Percentiles rank a stretch among this genome's conserved stretches.
phyloP scores from a whole-genome alignment of 371 early-diverging fungal genomes.

The Lichtheimia corymbifera region DNA sequence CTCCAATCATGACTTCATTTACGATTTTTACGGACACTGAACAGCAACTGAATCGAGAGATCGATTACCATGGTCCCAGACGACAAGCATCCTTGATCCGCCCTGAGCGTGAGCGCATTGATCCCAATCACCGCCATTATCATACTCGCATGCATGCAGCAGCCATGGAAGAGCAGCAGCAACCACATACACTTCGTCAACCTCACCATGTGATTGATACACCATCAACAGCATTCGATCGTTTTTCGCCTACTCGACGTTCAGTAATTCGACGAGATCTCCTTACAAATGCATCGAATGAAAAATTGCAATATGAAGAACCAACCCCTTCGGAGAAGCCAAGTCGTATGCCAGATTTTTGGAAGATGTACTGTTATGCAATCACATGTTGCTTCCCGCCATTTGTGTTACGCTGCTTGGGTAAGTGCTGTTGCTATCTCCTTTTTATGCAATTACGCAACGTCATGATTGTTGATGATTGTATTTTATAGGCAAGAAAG shows the following conservation, averaged over 20 bases:
- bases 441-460: neutral
- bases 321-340: neutral
- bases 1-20: conserved; percentile 12
- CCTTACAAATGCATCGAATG: neutral
- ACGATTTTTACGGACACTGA: no score
- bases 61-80: conserved; percentile 5
- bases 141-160: conserved; percentile 37
- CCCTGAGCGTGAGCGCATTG: conserved; percentile 60
- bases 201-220: conserved; percentile 7
- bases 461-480: neutral
- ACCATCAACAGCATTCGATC: conserved; percentile 6
- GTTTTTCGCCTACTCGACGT: conserved; percentile 15
- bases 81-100: conserved; percentile 61
- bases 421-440: conserved; percentile 21
- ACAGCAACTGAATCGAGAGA: neutral
- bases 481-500: conserved; percentile 44
- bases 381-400: conserved; percentile 61
- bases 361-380: conserved; percentile 52
- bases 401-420: conserved; percentile 41
- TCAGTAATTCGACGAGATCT: conserved; percentile 20
- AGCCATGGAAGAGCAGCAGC: conserved; percentile 36
- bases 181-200: conserved; percentile 33
- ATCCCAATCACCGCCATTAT: conserved; percentile 49
- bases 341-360: conserved; percentile 20
- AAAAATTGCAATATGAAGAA: neutral